Percentiles rank a stretch among this genome's conserved stretches.
phyloP scores from a whole-genome alignment of 1,284 basidiomycete genomes.

The Mycena citricolor region DNA sequence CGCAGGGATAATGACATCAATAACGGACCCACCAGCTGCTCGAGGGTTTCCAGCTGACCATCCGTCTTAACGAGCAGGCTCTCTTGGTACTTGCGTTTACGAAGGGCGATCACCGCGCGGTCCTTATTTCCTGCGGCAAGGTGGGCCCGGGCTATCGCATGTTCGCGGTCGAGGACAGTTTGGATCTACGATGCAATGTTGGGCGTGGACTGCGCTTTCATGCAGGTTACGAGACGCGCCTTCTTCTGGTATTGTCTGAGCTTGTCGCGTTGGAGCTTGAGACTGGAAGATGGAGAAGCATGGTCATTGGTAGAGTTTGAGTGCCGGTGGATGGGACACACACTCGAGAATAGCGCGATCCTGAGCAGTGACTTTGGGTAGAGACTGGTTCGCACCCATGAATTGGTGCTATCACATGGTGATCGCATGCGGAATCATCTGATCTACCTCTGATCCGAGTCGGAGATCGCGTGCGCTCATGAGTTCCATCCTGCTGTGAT shows the following conservation, averaged over 20 bases:
- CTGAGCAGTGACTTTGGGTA: slow-evolving; percentile 88
- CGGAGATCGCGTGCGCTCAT: no score
- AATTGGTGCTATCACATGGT: no score
- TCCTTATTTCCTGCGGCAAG: slow-evolving; percentile 83
- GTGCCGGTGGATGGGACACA: slow-evolving; percentile 6
- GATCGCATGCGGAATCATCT: no score
- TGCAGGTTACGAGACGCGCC: slow-evolving; percentile 44
- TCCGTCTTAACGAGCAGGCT: slow-evolving; percentile 87
- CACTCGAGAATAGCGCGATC: slow-evolving; percentile 51
- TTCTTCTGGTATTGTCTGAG: slow-evolving; percentile 94
- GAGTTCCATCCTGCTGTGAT: no score
- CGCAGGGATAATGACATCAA: neutral
- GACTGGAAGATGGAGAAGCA: slow-evolving; percentile 38
- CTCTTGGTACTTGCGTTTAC: slow-evolving; percentile 93
- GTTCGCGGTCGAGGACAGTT: slow-evolving; percentile 82
- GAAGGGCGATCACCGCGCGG: slow-evolving; percentile 81
- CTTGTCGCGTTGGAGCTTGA: slow-evolving; percentile 96
- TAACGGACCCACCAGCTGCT: slow-evolving; percentile 73
- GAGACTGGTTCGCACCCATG: slow-evolving; percentile 77
- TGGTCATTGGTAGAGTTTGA: slow-evolving; percentile 1
- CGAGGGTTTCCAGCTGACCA: slow-evolving; percentile 83
- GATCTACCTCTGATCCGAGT: no score
- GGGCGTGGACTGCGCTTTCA: slow-evolving; percentile 1
- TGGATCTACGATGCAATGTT: slow-evolving; percentile 67
- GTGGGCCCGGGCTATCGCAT: slow-evolving; percentile 85